Conservation (phyloP, 2,329 filamentous ascomycete genomes). For the Fusarium robinianum region DNA sequence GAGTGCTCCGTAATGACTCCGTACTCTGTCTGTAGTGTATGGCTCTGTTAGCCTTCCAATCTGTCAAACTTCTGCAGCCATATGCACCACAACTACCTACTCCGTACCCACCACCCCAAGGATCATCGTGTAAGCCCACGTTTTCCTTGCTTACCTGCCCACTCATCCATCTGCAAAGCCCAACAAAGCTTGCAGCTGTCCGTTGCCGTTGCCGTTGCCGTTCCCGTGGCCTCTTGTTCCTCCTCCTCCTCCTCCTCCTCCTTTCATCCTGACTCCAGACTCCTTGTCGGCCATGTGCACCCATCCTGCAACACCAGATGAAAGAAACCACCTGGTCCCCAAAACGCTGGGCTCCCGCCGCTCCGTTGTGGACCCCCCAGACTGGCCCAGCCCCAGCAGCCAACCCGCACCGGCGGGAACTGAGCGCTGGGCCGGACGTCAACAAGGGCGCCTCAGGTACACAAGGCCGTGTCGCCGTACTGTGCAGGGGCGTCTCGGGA, state of each 20-base stretch:
- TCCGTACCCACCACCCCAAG: no score
- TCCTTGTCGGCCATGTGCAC: slow-evolving; percentile 19
- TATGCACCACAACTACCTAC: no score
- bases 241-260: no score
- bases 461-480: slow-evolving; percentile 27
- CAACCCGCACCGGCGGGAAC: slow-evolving; percentile 26
- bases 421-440: slow-evolving; percentile 21
- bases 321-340: slow-evolving; percentile 1
- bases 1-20: slow-evolving; percentile 7
- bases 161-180: no score
- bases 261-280: slow-evolving; percentile 14
- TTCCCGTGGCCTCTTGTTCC: slow-evolving; percentile 11
- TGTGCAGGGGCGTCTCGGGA: slow-evolving; percentile 20
- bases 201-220: slow-evolving; percentile 9
- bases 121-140: no score
- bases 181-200: no score
- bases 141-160: no score
- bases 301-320: slow-evolving; percentile 8
- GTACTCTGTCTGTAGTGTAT: no score
- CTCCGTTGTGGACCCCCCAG: slow-evolving; percentile 21
- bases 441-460: slow-evolving; percentile 28
- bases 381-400: slow-evolving; percentile 24
- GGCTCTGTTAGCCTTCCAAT: no score
- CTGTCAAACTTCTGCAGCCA: no score
- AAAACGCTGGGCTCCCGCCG: slow-evolving; percentile 18